phyloP scores from a whole-genome alignment of 495 filamentous ascomycete species.

The Paragyromitra xinjiangensis region DNA sequence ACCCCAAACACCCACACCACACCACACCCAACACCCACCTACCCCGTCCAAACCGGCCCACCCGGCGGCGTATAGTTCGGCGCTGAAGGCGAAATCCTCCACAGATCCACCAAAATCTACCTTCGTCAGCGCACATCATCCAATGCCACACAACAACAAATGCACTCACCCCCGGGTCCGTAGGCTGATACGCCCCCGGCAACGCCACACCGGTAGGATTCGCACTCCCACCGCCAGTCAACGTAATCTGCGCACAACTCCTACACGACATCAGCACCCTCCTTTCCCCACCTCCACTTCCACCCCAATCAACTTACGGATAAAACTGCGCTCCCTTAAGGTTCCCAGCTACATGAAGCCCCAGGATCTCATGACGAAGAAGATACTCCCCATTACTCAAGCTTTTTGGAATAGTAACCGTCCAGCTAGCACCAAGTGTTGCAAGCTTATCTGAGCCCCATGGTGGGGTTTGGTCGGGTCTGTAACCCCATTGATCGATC shows the following conservation, averaged over 20 bases:
- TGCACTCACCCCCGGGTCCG: constrained; percentile 57
- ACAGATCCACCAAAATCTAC: constrained; percentile 40
- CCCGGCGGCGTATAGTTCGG: constrained; percentile 34
- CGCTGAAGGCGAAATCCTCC: constrained; percentile 23
- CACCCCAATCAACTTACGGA: too few species aligned
- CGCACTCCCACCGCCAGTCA: constrained; percentile 71
- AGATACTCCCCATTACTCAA: constrained; percentile 80
- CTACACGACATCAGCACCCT: constrained; percentile 10
- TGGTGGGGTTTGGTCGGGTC: constrained; percentile 64
- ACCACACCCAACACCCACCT: not conserved
- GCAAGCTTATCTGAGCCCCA: constrained; percentile 78
- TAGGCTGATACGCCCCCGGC: constrained; percentile 68
- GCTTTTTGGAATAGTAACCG: constrained; percentile 72
- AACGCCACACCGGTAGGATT: constrained; percentile 68
- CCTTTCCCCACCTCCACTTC: too few species aligned
- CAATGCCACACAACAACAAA: not conserved
- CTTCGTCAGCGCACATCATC: not conserved
- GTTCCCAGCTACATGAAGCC: constrained; percentile 70
- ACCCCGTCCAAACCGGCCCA: constrained; percentile 31
- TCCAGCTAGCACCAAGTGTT: constrained; percentile 70
- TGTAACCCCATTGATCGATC: constrained; percentile 63
- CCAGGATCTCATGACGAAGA: constrained; percentile 83
- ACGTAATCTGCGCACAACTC: constrained; percentile 74
- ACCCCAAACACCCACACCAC: not conserved
- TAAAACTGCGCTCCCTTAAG: constrained; percentile 78